Evolutionary conservation across 306 rosid genomes (phyloP).

Genomic region (Acacia crassicarpa): DNA sequence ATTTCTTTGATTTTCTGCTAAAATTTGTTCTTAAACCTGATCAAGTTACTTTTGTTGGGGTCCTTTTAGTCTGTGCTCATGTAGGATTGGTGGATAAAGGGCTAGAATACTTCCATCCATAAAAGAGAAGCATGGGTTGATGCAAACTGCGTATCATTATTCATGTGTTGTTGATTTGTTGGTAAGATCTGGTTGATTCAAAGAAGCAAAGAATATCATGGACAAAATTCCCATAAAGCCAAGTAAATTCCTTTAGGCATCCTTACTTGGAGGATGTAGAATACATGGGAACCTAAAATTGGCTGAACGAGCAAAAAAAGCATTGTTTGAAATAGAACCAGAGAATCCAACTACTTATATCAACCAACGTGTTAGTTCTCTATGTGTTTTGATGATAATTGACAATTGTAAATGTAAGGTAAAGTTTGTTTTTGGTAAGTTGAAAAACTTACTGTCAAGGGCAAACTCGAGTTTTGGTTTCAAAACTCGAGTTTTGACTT

Average conservation of each 20-base stretch:
- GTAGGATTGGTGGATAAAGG: constrained; percentile 68
- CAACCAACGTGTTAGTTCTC: too few relatives aligned
- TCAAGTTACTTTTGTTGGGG: constrained; percentile 59
- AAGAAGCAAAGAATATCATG: constrained; percentile 58
- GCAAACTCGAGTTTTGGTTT: too few relatives aligned
- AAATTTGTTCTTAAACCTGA: constrained; percentile 62
- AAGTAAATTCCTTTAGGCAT: constrained; percentile 68
- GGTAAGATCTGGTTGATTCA: constrained; percentile 64
- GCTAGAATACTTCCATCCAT: constrained; percentile 55
- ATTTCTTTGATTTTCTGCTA: constrained; percentile 55
- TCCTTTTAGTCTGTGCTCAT: constrained; percentile 70
- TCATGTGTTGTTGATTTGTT: constrained; percentile 64
- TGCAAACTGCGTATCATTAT: constrained; percentile 62
- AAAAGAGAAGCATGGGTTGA: constrained; percentile 57
- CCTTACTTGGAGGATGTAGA: constrained; percentile 73
- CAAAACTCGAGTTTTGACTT: too few relatives aligned
- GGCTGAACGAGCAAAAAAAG: constrained; percentile 58
- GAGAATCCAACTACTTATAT: constrained; percentile 68
- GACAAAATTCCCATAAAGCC: constrained; percentile 61
- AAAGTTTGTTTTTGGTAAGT: too few relatives aligned
- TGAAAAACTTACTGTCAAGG: too few relatives aligned
- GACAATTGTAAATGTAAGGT: too few relatives aligned
- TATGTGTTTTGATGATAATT: too few relatives aligned
- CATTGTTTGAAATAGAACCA: constrained; percentile 67
- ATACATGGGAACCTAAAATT: constrained; percentile 63